These are phyloP conservation scores for Pestalotiopsis sp. DNA, from an alignment of 2,329 filamentous ascomycete genomes.

Conservation along the genomic window DNA sequence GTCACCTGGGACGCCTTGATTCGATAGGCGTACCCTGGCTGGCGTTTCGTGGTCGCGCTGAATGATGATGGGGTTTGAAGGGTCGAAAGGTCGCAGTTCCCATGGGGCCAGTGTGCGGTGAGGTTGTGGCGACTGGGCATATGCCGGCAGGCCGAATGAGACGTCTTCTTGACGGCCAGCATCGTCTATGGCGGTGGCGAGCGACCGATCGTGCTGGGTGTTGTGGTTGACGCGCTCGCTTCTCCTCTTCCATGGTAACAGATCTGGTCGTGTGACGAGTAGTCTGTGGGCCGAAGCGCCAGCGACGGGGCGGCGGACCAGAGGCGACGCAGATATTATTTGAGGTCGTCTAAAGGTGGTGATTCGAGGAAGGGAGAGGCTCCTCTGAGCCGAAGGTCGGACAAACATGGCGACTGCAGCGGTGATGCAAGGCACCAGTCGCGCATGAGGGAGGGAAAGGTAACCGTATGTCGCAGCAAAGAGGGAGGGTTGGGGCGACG, in stretches of 20 bases:
- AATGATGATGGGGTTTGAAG: constrained; percentile 45
- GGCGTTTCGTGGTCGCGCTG: constrained; percentile 34
- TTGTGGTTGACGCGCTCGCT: constrained; percentile 13
- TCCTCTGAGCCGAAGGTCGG: constrained; percentile 25
- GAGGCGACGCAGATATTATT: constrained; percentile 19
- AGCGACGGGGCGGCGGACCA: constrained; percentile 16
- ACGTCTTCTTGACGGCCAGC: constrained; percentile 8
- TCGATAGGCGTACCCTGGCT: constrained; percentile 38
- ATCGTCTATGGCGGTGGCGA: constrained; percentile 32
- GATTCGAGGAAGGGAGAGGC: constrained; percentile 25
- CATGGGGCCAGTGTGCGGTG: constrained; percentile 26
- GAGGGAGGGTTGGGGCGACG: constrained; percentile 16
- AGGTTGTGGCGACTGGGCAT: constrained; percentile 6
- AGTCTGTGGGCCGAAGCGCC: constrained; percentile 20
- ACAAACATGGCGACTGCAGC: constrained; percentile 26
- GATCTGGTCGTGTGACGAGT: constrained; percentile 25
- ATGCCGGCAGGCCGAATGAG: neutral
- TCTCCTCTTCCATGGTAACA: constrained; percentile 26
- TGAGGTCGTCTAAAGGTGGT: constrained; percentile 23
- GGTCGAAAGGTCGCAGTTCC: constrained; percentile 47
- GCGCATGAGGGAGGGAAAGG: constrained; percentile 11
- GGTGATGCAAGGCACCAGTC: neutral
- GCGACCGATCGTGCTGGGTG: constrained; percentile 21
- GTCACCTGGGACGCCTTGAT: constrained; percentile 61
- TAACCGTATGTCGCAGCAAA: constrained; percentile 21